phyloP scores from a whole-genome alignment of 257 asterid species.

The Lantana camara region DNA sequence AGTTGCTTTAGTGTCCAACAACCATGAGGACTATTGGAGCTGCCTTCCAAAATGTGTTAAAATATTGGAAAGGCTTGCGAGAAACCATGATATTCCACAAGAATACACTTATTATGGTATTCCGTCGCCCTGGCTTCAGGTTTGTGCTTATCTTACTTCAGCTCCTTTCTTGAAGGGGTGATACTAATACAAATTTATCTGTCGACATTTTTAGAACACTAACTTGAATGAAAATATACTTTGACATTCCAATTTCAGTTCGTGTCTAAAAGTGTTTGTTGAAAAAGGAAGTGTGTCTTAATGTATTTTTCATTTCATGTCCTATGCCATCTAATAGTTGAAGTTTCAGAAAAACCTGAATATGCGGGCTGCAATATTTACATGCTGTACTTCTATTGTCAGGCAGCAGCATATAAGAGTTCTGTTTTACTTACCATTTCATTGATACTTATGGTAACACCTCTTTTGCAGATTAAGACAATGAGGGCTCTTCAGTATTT shows the following conservation, averaged over 20 bases:
- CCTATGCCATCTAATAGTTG: too few species aligned
- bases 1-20: slow-evolving; percentile 92
- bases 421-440: slow-evolving; percentile 30
- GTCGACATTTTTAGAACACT: too few species aligned
- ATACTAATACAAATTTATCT: background rate
- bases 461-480: slow-evolving; percentile 78
- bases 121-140: slow-evolving; percentile 99
- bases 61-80: slow-evolving; percentile 88
- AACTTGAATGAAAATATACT: too few species aligned
- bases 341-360: too few species aligned
- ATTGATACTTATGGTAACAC: slow-evolving; percentile 24
- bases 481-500: slow-evolving; percentile 99
- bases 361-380: too few species aligned
- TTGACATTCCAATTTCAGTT: too few species aligned
- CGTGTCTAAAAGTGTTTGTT: too few species aligned
- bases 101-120: slow-evolving; percentile 98
- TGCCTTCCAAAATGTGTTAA: slow-evolving; percentile 97
- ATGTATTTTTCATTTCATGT: too few species aligned
- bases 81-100: slow-evolving; percentile 96
- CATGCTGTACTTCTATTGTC: slow-evolving; percentile 24
- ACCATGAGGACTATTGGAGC: slow-evolving; percentile 96
- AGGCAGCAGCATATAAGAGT: slow-evolving; percentile 1
- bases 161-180: slow-evolving; percentile 16
- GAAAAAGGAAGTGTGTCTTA: too few species aligned
- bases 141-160: slow-evolving; percentile 39